Conservation (phyloP, 129 eudicot genomes). For the Artemisia argyi region DNA sequence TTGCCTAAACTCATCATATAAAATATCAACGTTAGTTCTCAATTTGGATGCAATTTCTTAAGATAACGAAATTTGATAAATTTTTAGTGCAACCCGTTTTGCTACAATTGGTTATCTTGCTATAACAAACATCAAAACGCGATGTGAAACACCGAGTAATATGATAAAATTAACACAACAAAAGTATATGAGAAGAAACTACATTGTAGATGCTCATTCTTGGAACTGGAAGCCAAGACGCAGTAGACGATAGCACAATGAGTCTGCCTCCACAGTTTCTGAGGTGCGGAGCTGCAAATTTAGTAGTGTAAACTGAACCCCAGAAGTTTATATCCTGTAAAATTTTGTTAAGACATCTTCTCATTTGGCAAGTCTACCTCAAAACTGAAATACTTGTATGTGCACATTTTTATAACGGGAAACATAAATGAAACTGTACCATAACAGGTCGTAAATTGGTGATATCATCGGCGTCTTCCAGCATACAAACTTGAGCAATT, state of each 20-base stretch:
- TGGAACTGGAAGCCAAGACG: constrained; percentile 57
- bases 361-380: background rate
- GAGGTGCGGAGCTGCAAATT: constrained; percentile 58
- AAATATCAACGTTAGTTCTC: background rate
- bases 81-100: background rate
- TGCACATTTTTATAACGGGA: background rate
- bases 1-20: constrained; percentile 58
- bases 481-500: constrained; percentile 35
- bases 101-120: background rate
- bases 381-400: background rate
- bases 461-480: constrained; percentile 60
- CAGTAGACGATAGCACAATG: constrained; percentile 53
- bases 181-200: background rate
- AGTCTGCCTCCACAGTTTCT: constrained; percentile 54
- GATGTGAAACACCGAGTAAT: no score
- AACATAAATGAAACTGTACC: constrained; percentile 30
- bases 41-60: no score
- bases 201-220: constrained; percentile 68
- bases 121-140: no score
- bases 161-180: background rate
- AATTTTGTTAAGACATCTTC: background rate
- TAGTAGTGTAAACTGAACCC: constrained; percentile 71
- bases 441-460: constrained; percentile 48
- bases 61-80: no score
- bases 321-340: constrained; percentile 75